phyloP scores from a whole-genome alignment of 163 green algal genomes.

The Volvox carteri region DNA sequence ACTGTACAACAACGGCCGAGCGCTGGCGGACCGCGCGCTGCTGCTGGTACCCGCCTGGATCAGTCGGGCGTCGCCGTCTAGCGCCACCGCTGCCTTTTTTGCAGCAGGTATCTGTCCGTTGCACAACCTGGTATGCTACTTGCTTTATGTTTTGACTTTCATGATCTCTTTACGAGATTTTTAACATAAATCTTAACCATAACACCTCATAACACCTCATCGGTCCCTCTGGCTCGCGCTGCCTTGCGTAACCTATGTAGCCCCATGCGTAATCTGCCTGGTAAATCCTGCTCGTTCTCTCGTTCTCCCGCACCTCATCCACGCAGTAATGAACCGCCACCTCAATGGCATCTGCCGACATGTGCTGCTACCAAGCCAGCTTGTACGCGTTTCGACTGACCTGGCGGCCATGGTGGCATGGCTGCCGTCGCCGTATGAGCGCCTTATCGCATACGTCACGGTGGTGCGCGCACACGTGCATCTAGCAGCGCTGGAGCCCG shows the following conservation, averaged over 20 bases:
- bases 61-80: neutral
- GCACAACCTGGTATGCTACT: too few relatives aligned
- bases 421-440: conserved; percentile 19
- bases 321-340: conserved; percentile 34
- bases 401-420: neutral
- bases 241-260: too few relatives aligned
- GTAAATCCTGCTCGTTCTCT: too few relatives aligned
- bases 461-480: neutral
- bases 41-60: conserved; percentile 53
- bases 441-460: conserved; percentile 24
- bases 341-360: conserved; percentile 52
- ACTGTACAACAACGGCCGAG: conserved; percentile 51
- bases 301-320: neutral
- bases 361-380: conserved; percentile 42
- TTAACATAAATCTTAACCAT: too few relatives aligned
- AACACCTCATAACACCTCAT: too few relatives aligned
- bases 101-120: conserved; percentile 26
- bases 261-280: too few relatives aligned
- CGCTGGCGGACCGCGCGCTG: conserved; percentile 33
- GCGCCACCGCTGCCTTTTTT: conserved; percentile 29
- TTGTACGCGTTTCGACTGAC: neutral
- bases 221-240: too few relatives aligned
- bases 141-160: too few relatives aligned
- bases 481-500: neutral
- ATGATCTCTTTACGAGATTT: too few relatives aligned